These are phyloP conservation scores for Orbilia blumenaviensis DNA, from an alignment of 2,329 filamentous ascomycete species.

Conservation along the genomic window DNA sequence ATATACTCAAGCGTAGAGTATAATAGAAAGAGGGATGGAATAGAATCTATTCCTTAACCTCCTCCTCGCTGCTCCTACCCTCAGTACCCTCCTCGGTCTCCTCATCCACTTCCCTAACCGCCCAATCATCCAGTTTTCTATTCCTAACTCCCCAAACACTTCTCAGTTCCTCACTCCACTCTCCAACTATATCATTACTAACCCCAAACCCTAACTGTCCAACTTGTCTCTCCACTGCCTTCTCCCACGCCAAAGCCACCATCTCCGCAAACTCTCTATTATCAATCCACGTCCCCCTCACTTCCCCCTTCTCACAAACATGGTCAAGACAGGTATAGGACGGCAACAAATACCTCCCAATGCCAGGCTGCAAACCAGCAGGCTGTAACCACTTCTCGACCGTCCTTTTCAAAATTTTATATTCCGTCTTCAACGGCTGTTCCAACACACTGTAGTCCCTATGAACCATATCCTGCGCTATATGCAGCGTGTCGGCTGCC, in stretches of 20 bases:
- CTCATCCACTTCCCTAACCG: conserved; percentile 43
- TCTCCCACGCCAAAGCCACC: conserved; percentile 51
- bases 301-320: conserved; percentile 37
- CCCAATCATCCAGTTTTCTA: conserved; percentile 28
- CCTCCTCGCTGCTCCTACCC: conserved; percentile 27
- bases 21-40: not conserved
- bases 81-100: conserved; percentile 8
- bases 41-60: conserved; percentile 10
- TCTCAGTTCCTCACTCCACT: conserved; percentile 47
- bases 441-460: conserved; percentile 48
- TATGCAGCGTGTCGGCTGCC: conserved; percentile 41
- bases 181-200: conserved; percentile 36
- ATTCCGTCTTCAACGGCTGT: conserved; percentile 36
- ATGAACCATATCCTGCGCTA: conserved; percentile 45
- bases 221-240: conserved; percentile 41
- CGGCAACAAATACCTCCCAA: conserved; percentile 44
- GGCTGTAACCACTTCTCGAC: conserved; percentile 49
- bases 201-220: conserved; percentile 34
- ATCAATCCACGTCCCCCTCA: conserved; percentile 48
- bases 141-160: conserved; percentile 29
- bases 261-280: conserved; percentile 44
- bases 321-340: conserved; percentile 45
- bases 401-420: conserved; percentile 34
- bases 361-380: conserved; percentile 21
- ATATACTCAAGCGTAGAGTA: too few relatives aligned